A percentile compares a stretch with the other conserved stretches of the same genome.
Conservation (phyloP, 768 basidiomycete species). For the Kondoa malvinella region DNA sequence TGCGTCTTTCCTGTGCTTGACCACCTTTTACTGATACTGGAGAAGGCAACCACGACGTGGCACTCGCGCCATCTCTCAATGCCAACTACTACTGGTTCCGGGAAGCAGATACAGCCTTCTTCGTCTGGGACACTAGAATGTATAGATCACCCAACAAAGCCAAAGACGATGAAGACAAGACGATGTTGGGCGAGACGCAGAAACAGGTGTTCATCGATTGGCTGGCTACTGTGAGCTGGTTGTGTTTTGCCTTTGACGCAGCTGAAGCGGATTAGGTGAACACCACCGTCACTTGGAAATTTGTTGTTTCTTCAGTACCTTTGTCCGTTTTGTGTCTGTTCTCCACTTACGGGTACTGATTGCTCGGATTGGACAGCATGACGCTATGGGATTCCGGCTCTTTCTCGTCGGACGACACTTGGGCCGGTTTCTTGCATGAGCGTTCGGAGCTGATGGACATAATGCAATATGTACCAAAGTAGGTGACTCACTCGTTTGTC, state of each 20-base stretch:
- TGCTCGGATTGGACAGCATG: conserved; percentile 4
- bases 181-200: conserved; percentile 56
- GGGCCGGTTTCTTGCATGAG: conserved; percentile 49
- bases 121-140: conserved; percentile 56
- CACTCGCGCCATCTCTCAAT: background rate
- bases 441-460: conserved; percentile 43
- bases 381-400: conserved; percentile 1
- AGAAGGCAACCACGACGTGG: conserved; percentile 32
- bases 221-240: conserved; percentile 39
- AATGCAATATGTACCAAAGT: conserved; percentile 50
- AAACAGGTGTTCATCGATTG: conserved; percentile 46
- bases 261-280: conserved; percentile 39
- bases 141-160: conserved; percentile 38
- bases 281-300: conserved; percentile 56
- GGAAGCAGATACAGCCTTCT: conserved; percentile 53
- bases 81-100: conserved; percentile 41
- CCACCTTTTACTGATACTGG: too few relatives aligned
- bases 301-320: conserved; percentile 55
- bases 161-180: conserved; percentile 35
- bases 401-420: conserved; percentile 31
- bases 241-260: conserved; percentile 1
- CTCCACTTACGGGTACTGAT: conserved; percentile 41
- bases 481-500: background rate
- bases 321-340: conserved; percentile 37
- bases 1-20: too few relatives aligned